Evolutionary conservation across 2,329 filamentous ascomycete genomes (phyloP).

Genomic region (Fusarium coffeatum): DNA sequence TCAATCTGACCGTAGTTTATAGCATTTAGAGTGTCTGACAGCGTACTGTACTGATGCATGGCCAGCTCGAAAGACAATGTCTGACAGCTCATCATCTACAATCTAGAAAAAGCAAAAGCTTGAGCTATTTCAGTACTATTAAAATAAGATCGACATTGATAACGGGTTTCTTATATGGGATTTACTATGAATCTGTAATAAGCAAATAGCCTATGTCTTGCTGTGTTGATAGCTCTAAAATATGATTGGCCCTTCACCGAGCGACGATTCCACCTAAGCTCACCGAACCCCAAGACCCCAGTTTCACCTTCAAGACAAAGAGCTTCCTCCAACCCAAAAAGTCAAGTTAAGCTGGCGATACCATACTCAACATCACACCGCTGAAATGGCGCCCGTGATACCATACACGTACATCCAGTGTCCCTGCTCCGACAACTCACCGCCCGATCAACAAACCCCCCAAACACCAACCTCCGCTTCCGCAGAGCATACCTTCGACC

Average conservation of each 20-base stretch:
- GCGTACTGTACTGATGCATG: neutral
- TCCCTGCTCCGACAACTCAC: constrained; percentile 67
- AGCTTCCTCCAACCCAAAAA: constrained; percentile 30
- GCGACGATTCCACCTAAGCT: constrained; percentile 9
- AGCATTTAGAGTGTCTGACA: neutral
- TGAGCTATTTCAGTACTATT: neutral
- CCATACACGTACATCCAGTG: constrained; percentile 76
- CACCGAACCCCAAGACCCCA: constrained; percentile 32
- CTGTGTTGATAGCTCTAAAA: neutral
- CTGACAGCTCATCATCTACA: neutral
- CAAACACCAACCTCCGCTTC: constrained; percentile 55
- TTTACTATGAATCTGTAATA: neutral
- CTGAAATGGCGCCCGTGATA: constrained; percentile 62
- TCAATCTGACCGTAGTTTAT: neutral
- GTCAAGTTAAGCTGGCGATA: constrained; percentile 27
- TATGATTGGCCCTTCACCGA: constrained; percentile 32
- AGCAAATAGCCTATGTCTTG: neutral
- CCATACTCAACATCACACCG: constrained; percentile 17
- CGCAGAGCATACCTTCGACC: constrained; percentile 86
- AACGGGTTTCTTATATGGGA: neutral
- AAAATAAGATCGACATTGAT: neutral
- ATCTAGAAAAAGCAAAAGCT: neutral
- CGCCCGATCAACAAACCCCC: constrained; percentile 48
- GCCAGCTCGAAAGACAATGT: neutral
- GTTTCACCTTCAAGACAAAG: constrained; percentile 34